phyloP scores from a whole-genome alignment of 345 rosid genomes.

The Raphanus sativus region DNA sequence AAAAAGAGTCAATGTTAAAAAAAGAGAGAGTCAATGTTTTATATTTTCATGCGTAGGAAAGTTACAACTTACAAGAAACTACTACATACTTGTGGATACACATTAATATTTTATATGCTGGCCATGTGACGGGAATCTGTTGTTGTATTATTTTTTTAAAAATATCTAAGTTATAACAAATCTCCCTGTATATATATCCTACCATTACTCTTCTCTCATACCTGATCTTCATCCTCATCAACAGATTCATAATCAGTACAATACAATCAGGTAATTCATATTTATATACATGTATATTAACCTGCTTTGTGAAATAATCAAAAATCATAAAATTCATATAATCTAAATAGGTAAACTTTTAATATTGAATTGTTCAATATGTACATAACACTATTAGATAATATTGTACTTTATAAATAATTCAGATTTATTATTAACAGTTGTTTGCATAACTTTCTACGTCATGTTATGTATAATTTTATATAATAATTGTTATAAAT shows the following conservation, averaged over 20 bases:
- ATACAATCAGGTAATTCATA: constrained; percentile 2
- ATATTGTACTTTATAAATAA: too few species aligned
- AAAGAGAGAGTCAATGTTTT: neutral
- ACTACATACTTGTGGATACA: constrained; percentile 5
- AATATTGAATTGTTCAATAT: too few species aligned
- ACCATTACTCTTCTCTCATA: constrained; percentile 11
- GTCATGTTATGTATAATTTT: neutral
- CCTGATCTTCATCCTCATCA: constrained; percentile 3
- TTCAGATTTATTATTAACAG: neutral
- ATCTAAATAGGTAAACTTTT: too few species aligned
- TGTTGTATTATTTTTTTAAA: neutral
- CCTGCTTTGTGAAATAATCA: neutral
- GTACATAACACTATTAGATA: too few species aligned
- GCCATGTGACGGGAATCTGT: neutral
- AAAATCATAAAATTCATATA: neutral
- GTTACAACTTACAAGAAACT: neutral
- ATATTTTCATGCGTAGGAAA: neutral
- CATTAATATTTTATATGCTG: neutral
- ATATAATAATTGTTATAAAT: too few species aligned
- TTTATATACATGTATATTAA: neutral
- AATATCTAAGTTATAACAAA: neutral
- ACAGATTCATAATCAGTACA: constrained; percentile 2
- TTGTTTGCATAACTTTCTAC: too few species aligned
- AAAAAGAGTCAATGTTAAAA: neutral
- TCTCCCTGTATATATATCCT: constrained; percentile 6